phyloP scores from a whole-genome alignment of 2,329 filamentous ascomycete species.

The Aspergillus pseudoglaucus region DNA sequence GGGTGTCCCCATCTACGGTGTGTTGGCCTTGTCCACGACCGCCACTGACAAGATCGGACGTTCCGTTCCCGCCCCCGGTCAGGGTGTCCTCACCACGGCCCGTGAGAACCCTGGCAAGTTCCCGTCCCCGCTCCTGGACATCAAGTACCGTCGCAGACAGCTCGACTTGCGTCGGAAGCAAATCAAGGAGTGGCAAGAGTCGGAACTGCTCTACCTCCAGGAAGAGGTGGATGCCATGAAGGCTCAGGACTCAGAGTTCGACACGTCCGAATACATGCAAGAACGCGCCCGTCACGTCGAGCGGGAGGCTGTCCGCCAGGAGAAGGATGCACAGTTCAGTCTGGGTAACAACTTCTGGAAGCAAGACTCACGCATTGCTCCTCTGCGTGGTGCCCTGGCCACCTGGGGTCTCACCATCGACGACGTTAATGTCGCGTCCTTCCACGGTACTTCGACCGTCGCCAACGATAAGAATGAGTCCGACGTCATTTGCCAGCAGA shows the following conservation, averaged over 20 bases:
- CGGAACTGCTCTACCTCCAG: constrained; percentile 84
- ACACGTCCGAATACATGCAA: constrained; percentile 76
- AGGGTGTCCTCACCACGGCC: constrained; percentile 93
- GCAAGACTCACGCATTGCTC: constrained; percentile 85
- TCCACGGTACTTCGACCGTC: constrained; percentile 97
- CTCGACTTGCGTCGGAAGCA: constrained; percentile 89
- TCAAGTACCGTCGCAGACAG: constrained; percentile 94
- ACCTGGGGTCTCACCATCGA: constrained; percentile 98
- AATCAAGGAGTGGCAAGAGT: constrained; percentile 95
- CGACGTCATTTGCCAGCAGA: constrained; percentile 91
- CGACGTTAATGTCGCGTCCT: constrained; percentile 88
- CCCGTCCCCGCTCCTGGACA: constrained; percentile 90
- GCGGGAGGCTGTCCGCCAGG: constrained; percentile 78
- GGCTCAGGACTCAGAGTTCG: constrained; percentile 63
- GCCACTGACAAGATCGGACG: constrained; percentile 99
- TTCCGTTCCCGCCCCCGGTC: constrained; percentile 90
- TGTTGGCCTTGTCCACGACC: constrained; percentile 86
- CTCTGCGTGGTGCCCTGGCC: constrained; percentile 88
- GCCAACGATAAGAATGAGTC: constrained; percentile 99
- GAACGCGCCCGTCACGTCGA: constrained; percentile 83
- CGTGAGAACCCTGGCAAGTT: constrained; percentile 87
- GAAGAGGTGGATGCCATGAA: constrained; percentile 92
- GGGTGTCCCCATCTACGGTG: constrained; percentile 96
- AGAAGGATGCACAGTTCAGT: constrained; percentile 86
- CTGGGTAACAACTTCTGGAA: constrained; percentile 99